phyloP scores from a whole-genome alignment of 257 asterid genomes.

The Catharanthus roseus region DNA sequence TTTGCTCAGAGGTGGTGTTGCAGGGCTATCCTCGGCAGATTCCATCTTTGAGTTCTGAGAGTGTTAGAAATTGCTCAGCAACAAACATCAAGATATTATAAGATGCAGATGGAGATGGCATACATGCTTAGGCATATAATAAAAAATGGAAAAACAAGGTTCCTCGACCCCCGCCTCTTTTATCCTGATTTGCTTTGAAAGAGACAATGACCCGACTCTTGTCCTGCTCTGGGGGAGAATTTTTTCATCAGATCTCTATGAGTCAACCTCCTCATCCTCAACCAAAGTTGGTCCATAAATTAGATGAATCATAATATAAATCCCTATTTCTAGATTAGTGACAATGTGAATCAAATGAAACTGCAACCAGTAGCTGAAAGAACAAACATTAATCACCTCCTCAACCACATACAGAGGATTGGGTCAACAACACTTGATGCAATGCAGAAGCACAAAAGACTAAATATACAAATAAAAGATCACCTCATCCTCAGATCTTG shows the following conservation, averaged over 20 bases:
- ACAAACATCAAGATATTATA: slow-evolving; percentile 1
- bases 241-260: background rate
- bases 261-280: background rate
- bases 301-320: background rate
- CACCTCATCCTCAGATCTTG: slow-evolving; percentile 78
- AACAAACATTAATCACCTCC: background rate
- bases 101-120: background rate
- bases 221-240: background rate
- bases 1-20: slow-evolving; percentile 63
- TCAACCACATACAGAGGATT: background rate
- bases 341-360: background rate
- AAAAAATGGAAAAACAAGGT: background rate
- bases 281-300: background rate
- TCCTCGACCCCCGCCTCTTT: background rate
- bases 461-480: background rate
- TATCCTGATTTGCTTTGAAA: background rate
- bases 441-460: background rate
- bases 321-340: background rate
- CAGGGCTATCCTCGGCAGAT: slow-evolving; percentile 65
- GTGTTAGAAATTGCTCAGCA: slow-evolving; percentile 9
- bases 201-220: background rate
- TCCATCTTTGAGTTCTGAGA: slow-evolving; percentile 59
- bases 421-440: background rate
- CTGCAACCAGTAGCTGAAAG: background rate
- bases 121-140: background rate